Evolutionary conservation across 176 grass and related monocot species (phyloP), one percentile per base, ranked within the genome.

Genomic region (Bonia amplexicaulis): DNA sequence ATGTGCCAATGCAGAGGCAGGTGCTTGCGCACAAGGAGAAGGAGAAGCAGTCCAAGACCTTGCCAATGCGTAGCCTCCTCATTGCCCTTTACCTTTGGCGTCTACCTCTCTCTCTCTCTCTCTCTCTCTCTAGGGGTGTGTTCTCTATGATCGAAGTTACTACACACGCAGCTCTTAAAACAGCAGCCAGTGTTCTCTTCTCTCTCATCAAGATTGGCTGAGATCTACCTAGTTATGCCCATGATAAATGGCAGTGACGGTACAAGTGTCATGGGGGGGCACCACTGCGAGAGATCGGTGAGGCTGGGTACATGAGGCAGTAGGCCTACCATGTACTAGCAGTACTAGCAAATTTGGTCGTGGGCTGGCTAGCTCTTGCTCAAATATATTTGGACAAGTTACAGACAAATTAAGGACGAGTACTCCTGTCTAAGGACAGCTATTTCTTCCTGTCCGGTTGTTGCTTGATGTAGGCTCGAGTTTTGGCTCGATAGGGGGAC

Each of bases 31-130:
- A 83, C 22, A 72, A 27, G 58, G 84, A 66, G 58, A 63, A 62
- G 53, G 73, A 69, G 86, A 90, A 87, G 80, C 89, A 84, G 40
- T 63, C 68, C 23, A 90, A 60, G 48, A 87, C 31, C 75, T 64
- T 84, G 74, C 89, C 79, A 10, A 87, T 52, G 67, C 80, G 49
- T 37, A 82, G 84, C 89, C 80, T 62, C 80, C 80, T 87, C 89
- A 90, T 83, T 25, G 66, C 64, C 60, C 58, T 19, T 29, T 25
- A 16, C n/a, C 33, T 7, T 17, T 48, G 0, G 45, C 6, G 9
- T 10, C 58, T 35, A 0, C 1, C 73, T 71, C 48, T 0, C 53
- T 10, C 61, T 1, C 49, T 8, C 74, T 1, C 49, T 64, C 41
- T 10, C 55, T 2, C 59, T 37, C 48, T 13, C 14, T 26, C 20